Base-by-base conservation (phyloP, 139 green algal genomes). In the Pycnococcus provasolii region DNA sequence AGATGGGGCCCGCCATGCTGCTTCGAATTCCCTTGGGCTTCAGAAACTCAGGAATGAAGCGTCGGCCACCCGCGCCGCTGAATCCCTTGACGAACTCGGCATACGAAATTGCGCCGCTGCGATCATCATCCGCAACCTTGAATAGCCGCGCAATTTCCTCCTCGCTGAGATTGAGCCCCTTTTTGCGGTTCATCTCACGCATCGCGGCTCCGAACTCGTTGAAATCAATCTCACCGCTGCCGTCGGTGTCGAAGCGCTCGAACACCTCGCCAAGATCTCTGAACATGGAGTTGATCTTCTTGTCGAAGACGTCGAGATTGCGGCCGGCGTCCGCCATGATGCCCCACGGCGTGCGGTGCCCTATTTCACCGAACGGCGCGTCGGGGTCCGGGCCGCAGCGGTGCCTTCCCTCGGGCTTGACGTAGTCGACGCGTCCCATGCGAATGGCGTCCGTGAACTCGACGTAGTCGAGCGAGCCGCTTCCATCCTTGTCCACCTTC, bases 81-180 rank as follows among this genome's bases (percentile, higher is more conserved):
- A 26, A 26, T 26, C 26, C 26, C 26, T 26, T 26, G 26, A 26
- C 26, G 26, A 26, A 26, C 26, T 26, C 26, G 26, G 26, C 26
- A 26, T 26, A 26, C 26, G 26, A 26, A 26, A 26, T 26, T 26
- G 26, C 26, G 26, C 26, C 26, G 26, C 26, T 26, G 26, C 26
- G 26, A 26, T 26, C 26, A 26, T 26, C 26, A 26, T 26, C 26
- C 26, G 26, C 26, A 26, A 26, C 50, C 50, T 55, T 55, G 55
- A 72, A 75, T 2, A 68, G 46, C 41, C 62, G 53, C 45, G 2
- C 8, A 37, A 75, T 66, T 51, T 75, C 63, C 42, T 70, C 55
- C 2, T 75, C 69, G 61, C 52, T 70, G 37, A 75, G 60, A n/a
- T 70, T 62, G 8, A 75, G 60, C 3, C 42, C 41, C 46, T 75